Evolutionary conservation across 345 rosid species (phyloP).

Genomic region (Anacardium occidentale): DNA sequence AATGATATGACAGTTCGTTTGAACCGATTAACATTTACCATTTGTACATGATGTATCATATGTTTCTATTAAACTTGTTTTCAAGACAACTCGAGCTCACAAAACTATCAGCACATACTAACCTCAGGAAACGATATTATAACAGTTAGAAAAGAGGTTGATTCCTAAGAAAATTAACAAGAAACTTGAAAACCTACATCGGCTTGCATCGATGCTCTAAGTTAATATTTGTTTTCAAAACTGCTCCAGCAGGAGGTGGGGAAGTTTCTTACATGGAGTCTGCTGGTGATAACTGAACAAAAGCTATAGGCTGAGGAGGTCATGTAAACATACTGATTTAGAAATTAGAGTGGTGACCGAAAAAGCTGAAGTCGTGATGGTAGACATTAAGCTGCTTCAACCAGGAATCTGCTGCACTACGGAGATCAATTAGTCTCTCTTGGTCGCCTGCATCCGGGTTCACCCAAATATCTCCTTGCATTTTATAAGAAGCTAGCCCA

Average conservation of each 20-base stretch:
- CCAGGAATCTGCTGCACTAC: conserved; percentile 75
- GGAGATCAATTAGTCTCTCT: conserved; percentile 40
- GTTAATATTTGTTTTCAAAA: neutral
- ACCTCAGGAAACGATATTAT: neutral
- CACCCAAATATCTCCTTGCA: conserved; percentile 71
- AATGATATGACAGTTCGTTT: too few species aligned
- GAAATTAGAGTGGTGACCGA: conserved; percentile 33
- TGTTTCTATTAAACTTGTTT: conserved; percentile 1
- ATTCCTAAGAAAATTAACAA: neutral
- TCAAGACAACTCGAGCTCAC: conserved; percentile 1
- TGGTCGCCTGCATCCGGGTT: conserved; percentile 40
- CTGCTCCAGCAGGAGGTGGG: neutral
- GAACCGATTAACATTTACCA: too few species aligned
- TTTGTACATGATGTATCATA: too few species aligned
- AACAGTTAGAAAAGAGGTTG: neutral
- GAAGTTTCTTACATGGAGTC: neutral
- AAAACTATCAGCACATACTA: neutral
- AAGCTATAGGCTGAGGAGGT: neutral
- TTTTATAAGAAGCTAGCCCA: conserved; percentile 62
- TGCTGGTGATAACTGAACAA: neutral
- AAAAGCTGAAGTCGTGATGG: conserved; percentile 64
- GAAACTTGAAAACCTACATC: neutral
- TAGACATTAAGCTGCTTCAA: conserved; percentile 65
- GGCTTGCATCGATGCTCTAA: neutral
- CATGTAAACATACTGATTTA: conserved; percentile 1